Conservation (phyloP, 495 filamentous ascomycete species). For the Annulohypoxylon nitens region DNA sequence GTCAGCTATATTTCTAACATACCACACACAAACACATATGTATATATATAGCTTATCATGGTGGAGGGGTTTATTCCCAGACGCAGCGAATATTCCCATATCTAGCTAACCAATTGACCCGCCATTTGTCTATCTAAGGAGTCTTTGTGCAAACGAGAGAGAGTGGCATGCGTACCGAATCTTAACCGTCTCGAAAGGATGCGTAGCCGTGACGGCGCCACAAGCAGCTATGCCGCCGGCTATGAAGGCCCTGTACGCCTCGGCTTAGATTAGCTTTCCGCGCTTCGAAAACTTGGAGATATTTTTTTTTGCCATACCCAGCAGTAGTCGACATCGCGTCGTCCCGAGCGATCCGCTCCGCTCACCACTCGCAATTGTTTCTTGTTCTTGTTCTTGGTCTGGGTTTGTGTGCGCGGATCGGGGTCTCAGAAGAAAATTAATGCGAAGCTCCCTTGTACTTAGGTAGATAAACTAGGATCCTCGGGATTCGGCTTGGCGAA, state of each 20-base stretch:
- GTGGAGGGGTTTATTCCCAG: background rate
- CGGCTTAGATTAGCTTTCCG: conserved; percentile 36
- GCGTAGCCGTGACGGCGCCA: conserved; percentile 96
- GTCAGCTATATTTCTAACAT: conserved; percentile 34
- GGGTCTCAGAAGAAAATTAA: background rate
- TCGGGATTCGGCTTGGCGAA: background rate
- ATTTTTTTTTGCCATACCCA: conserved; percentile 51
- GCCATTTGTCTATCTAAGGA: background rate
- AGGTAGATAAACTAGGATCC: background rate
- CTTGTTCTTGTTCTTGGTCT: background rate
- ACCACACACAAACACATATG: background rate
- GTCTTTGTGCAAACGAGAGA: conserved; percentile 15
- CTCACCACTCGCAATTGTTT: conserved; percentile 18
- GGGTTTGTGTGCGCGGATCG: background rate
- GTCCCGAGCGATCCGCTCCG: conserved; percentile 31
- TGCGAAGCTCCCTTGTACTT: background rate
- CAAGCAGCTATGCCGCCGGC: conserved; percentile 96
- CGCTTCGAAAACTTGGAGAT: background rate
- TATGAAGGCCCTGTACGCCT: conserved; percentile 74
- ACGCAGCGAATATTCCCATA: background rate
- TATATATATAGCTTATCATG: background rate
- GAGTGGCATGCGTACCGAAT: conserved; percentile 74
- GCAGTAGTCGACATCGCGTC: conserved; percentile 62
- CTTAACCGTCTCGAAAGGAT: conserved; percentile 99
- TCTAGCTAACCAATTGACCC: background rate